Evolutionary conservation across 73 alveolate species (phyloP).

Genomic region (Paramecium pentaurelia): DNA sequence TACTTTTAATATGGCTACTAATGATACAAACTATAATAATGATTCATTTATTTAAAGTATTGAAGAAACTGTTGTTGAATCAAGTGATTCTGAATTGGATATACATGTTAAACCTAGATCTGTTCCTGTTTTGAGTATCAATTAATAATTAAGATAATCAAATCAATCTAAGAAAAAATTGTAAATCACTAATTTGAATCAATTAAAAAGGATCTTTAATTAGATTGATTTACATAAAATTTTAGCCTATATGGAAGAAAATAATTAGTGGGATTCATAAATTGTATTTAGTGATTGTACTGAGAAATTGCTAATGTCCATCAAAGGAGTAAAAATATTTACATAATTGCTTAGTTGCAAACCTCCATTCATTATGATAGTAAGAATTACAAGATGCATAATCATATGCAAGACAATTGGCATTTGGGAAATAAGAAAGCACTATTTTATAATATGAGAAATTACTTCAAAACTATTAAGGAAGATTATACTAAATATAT

Average conservation of each 20-base stretch:
- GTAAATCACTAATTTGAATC: neutral
- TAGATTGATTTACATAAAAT: neutral
- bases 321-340: constrained; percentile 37
- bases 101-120: neutral
- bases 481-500: constrained; percentile 70
- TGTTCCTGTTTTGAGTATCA: neutral
- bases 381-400: constrained; percentile 45
- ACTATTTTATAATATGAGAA: constrained; percentile 78
- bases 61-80: constrained; percentile 11
- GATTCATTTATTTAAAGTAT: neutral
- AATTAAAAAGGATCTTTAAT: constrained; percentile 13
- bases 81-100: constrained; percentile 52
- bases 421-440: constrained; percentile 81
- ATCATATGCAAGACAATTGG: constrained; percentile 74
- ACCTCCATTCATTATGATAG: neutral
- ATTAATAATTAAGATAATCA: neutral
- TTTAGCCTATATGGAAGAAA: constrained; percentile 1
- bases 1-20: neutral
- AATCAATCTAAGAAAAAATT: neutral
- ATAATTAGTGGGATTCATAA: neutral
- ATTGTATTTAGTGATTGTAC: constrained; percentile 21
- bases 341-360: neutral
- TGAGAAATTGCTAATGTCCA: neutral
- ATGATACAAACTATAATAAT: constrained; percentile 21
- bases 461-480: constrained; percentile 67